These are phyloP conservation scores for Aspergillus novofumigatus DNA, from an alignment of 2,329 filamentous ascomycete genomes.

Conservation along the genomic window DNA sequence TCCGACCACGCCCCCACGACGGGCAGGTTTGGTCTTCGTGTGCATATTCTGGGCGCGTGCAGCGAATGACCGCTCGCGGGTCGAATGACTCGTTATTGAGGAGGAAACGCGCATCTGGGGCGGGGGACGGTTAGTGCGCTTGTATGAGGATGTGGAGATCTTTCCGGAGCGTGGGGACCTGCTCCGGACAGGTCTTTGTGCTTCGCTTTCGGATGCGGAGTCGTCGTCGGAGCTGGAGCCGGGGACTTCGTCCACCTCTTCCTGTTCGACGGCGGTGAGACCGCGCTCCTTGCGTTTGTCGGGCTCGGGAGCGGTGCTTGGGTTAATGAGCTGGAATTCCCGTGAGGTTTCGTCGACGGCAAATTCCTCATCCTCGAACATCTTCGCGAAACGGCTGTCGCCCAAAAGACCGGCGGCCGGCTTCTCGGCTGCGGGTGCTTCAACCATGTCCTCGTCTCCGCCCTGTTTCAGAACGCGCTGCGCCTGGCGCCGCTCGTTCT, in stretches of 20 bases:
- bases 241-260: constrained; percentile 51
- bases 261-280: constrained; percentile 61
- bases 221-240: constrained; percentile 39
- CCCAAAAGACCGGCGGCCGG: constrained; percentile 63
- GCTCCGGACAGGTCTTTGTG: constrained; percentile 22
- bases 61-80: constrained; percentile 55
- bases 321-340: constrained; percentile 86
- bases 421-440: constrained; percentile 22
- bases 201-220: constrained; percentile 31
- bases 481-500: constrained; percentile 44
- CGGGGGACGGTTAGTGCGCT: constrained; percentile 46
- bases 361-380: constrained; percentile 94
- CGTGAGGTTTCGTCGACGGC: constrained; percentile 81
- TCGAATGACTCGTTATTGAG: constrained; percentile 42
- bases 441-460: constrained; percentile 47
- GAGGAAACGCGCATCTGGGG: constrained; percentile 57
- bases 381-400: constrained; percentile 78
- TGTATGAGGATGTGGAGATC: constrained; percentile 55
- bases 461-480: constrained; percentile 51
- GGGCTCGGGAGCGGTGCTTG: constrained; percentile 60
- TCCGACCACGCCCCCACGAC: constrained; percentile 38
- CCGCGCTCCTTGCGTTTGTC: constrained; percentile 41
- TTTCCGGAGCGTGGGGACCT: constrained; percentile 34
- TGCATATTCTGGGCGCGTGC: constrained; percentile 48
- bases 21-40: constrained; percentile 29